Conservation (phyloP, 768 basidiomycete genomes). For the Clitopilus passeckerianus region DNA sequence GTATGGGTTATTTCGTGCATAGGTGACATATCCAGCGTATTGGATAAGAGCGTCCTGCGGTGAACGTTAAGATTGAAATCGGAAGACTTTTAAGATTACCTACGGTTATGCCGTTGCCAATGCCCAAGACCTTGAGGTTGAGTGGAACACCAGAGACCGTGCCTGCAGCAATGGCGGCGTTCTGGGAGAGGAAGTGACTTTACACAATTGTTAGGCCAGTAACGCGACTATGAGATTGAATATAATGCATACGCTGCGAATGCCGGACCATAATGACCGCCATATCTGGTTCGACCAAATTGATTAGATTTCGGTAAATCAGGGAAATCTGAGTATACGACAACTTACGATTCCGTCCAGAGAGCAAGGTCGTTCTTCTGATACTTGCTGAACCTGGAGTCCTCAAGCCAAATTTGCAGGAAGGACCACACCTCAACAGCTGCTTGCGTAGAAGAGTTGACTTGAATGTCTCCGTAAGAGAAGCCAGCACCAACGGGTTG, state of each 20-base stretch:
- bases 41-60: conserved; percentile 38
- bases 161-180: conserved; percentile 46
- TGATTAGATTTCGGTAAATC: neutral
- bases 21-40: conserved; percentile 53
- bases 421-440: conserved; percentile 57
- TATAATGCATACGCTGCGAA: conserved; percentile 54
- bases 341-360: conserved; percentile 56
- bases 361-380: conserved; percentile 42
- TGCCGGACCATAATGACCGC: conserved; percentile 66
- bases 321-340: too few species aligned
- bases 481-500: conserved; percentile 63
- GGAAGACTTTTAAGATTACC: conserved; percentile 4
- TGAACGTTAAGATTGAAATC: neutral
- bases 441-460: conserved; percentile 47
- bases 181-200: conserved; percentile 54
- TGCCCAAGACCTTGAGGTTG: conserved; percentile 55
- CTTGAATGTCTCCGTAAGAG: conserved; percentile 45
- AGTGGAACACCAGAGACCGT: conserved; percentile 38
- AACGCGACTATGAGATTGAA: neutral
- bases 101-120: conserved; percentile 63
- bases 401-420: conserved; percentile 56
- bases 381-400: conserved; percentile 46
- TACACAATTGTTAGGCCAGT: neutral
- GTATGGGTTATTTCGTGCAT: conserved; percentile 53
- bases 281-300: conserved; percentile 39